These are phyloP conservation scores for Rhododendron mucronatum DNA, from an alignment of 148 eudicot species.

Conservation along the genomic window DNA sequence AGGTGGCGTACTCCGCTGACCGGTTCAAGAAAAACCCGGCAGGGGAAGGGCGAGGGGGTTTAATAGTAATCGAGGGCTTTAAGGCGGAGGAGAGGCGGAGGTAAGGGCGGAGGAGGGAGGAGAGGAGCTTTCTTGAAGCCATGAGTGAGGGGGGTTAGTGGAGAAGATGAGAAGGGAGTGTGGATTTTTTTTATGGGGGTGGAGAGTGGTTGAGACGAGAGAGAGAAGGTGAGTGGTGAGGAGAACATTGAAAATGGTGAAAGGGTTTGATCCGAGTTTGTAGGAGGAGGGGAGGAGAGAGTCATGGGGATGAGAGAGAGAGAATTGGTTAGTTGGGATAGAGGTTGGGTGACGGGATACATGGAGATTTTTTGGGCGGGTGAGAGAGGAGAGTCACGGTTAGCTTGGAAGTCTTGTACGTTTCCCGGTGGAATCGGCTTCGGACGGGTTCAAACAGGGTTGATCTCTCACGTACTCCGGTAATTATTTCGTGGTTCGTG, in stretches of 20 bases:
- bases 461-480: too few species aligned
- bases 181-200: background rate
- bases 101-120: constrained; percentile 26
- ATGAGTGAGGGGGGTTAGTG: background rate
- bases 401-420: background rate
- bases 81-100: constrained; percentile 7
- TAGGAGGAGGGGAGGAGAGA: background rate
- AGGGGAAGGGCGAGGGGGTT: constrained; percentile 24
- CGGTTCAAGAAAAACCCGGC: constrained; percentile 33
- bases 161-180: background rate
- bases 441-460: background rate
- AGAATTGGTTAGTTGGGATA: background rate
- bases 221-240: background rate
- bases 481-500: too few species aligned
- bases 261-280: background rate
- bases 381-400: background rate
- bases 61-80: background rate
- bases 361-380: background rate
- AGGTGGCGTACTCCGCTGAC: constrained; percentile 31
- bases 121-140: constrained; percentile 33
- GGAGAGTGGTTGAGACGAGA: background rate
- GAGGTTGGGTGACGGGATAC: background rate
- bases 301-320: background rate
- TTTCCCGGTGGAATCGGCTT: background rate
- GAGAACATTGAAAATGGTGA: too few species aligned